Conservation (phyloP, 805 yeast genomes). For the Ogataea henricii region DNA sequence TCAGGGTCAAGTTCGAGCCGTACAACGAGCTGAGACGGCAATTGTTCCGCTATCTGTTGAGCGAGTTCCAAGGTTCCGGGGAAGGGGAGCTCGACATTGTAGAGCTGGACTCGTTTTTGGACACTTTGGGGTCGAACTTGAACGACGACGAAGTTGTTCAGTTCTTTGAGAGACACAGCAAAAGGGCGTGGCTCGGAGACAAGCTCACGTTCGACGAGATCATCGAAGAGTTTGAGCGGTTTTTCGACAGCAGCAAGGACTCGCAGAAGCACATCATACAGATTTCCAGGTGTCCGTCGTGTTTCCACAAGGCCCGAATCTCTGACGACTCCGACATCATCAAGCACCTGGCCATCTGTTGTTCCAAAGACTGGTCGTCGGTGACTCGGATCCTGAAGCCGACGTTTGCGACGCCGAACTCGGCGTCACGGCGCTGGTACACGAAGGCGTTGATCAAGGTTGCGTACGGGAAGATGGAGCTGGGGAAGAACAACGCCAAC, state of each 20-base stretch:
- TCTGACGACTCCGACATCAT: slow-evolving; percentile 66
- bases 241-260: slow-evolving; percentile 30
- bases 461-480: slow-evolving; percentile 82
- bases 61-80: slow-evolving; percentile 47
- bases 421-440: slow-evolving; percentile 89
- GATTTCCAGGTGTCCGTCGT: slow-evolving; percentile 77
- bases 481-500: slow-evolving; percentile 91
- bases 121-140: slow-evolving; percentile 57
- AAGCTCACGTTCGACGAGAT: slow-evolving; percentile 46
- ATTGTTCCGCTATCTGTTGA: slow-evolving; percentile 66
- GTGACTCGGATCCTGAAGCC: slow-evolving; percentile 65
- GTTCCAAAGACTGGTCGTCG: slow-evolving; percentile 72
- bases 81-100: slow-evolving; percentile 52
- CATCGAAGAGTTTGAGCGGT: slow-evolving; percentile 47
- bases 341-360: slow-evolving; percentile 88
- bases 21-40: slow-evolving; percentile 63
- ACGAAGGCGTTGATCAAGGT: slow-evolving; percentile 78
- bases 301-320: slow-evolving; percentile 59
- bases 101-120: slow-evolving; percentile 67
- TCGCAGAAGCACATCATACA: slow-evolving; percentile 46
- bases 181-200: slow-evolving; percentile 57
- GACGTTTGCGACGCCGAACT: slow-evolving; percentile 72
- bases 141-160: slow-evolving; percentile 55
- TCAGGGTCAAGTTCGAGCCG: slow-evolving; percentile 66
- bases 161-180: slow-evolving; percentile 49